Conservation (phyloP, 305 asterid genomes). For the Fraxinus velutina region DNA sequence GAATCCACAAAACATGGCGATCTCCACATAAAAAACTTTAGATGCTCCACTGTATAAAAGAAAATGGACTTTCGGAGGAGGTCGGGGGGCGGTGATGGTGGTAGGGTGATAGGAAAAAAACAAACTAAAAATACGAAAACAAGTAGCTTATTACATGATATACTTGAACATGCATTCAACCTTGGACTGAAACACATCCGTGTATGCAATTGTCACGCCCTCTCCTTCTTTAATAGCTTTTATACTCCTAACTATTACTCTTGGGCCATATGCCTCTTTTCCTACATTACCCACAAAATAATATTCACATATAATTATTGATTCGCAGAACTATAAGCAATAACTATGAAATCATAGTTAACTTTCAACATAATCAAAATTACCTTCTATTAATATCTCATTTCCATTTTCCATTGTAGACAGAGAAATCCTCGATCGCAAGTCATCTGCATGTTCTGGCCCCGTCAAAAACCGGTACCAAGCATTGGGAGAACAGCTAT, state of each 20-base stretch:
- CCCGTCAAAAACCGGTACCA: slow-evolving; percentile 47
- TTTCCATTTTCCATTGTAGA: slow-evolving; percentile 17
- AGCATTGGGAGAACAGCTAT: slow-evolving; percentile 79
- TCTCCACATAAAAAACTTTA: not conserved
- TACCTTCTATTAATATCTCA: slow-evolving; percentile 12
- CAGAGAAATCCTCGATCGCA: slow-evolving; percentile 33
- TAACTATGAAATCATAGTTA: not conserved
- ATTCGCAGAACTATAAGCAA: not conserved
- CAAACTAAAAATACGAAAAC: not conserved
- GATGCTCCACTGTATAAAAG: not conserved
- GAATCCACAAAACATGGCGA: not conserved
- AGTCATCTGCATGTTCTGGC: not conserved
- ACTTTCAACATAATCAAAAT: not conserved
- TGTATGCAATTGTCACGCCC: slow-evolving; percentile 67
- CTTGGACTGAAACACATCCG: slow-evolving; percentile 78
- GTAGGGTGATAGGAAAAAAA: not conserved
- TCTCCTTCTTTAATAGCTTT: slow-evolving; percentile 51
- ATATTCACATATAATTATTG: slow-evolving; percentile 6
- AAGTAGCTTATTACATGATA: not conserved
- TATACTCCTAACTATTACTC: slow-evolving; percentile 59
- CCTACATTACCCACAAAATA: slow-evolving; percentile 32
- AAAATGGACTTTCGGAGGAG: not conserved
- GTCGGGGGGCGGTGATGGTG: not conserved
- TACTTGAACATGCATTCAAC: slow-evolving; percentile 23
- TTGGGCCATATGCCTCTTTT: slow-evolving; percentile 55